phyloP scores from a whole-genome alignment of 192 early-diverging fungal species.

The Coemansia biformis region DNA sequence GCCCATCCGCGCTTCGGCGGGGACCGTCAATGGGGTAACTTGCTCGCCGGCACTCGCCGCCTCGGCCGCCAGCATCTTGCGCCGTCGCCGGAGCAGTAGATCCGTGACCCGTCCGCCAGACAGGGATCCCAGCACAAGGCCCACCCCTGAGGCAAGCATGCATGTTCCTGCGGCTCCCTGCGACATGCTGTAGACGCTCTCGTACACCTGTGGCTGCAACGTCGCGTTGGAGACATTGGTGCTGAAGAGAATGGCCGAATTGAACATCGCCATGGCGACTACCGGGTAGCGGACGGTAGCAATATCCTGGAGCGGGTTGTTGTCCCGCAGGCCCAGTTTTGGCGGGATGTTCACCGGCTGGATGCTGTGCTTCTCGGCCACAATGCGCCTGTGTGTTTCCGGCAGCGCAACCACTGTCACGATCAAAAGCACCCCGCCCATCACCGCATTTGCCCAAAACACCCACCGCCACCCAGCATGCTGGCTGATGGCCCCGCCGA shows the following conservation, averaged over 20 bases:
- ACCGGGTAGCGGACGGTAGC: slow-evolving; percentile 26
- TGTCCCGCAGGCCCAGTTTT: slow-evolving; percentile 10
- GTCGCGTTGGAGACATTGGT: slow-evolving; percentile 50
- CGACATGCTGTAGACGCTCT: slow-evolving; percentile 36
- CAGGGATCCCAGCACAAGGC: slow-evolving; percentile 37
- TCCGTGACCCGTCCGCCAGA: slow-evolving; percentile 44
- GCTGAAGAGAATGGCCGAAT: slow-evolving; percentile 48
- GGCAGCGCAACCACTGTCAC: slow-evolving; percentile 52
- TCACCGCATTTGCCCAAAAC: slow-evolving; percentile 56
- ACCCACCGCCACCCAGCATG: slow-evolving; percentile 52
- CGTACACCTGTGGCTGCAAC: slow-evolving; percentile 40
- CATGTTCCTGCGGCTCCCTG: slow-evolving; percentile 46
- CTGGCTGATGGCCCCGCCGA: slow-evolving; percentile 53
- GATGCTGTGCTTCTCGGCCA: slow-evolving; percentile 26
- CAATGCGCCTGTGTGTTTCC: slow-evolving; percentile 52
- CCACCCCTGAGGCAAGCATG: slow-evolving; percentile 48
- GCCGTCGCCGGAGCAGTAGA: slow-evolving; percentile 11
- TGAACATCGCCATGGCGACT: slow-evolving; percentile 26
- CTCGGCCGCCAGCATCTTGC: not conserved
- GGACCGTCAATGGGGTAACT: not conserved
- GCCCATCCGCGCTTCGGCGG: slow-evolving; percentile 35
- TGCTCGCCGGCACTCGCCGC: not conserved
- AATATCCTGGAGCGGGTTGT: slow-evolving; percentile 42
- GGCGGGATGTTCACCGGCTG: slow-evolving; percentile 39
- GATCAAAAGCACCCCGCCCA: slow-evolving; percentile 49